Percentiles rank a stretch among this genome's conserved stretches.
These are phyloP conservation scores for Phytophthora chlamydospora DNA, from an alignment of 352 stramenopile genomes.

Conservation along the genomic window DNA sequence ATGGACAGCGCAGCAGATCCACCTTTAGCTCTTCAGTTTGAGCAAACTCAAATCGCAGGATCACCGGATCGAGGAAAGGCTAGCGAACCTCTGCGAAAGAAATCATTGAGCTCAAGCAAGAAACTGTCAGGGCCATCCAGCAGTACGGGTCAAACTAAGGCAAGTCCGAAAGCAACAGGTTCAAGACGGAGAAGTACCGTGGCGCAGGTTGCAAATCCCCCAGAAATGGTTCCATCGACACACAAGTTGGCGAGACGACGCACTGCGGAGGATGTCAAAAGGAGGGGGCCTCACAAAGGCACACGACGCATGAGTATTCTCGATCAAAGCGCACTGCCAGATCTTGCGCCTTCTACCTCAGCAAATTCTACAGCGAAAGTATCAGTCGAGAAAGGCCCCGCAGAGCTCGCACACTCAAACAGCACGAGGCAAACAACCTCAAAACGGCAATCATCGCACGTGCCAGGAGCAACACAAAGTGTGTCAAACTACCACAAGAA, in stretches of 20 bases:
- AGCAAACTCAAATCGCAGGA: neutral
- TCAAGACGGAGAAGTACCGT: slow-evolving; percentile 19
- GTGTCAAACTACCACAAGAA: slow-evolving; percentile 61
- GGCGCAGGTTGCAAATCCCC: slow-evolving; percentile 8
- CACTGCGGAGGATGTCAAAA: slow-evolving; percentile 23
- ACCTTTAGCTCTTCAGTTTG: neutral
- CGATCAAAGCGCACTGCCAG: slow-evolving; percentile 11
- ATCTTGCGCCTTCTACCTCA: neutral
- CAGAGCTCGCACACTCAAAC: neutral
- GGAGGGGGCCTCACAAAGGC: neutral
- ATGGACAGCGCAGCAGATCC: neutral
- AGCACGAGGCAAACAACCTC: slow-evolving; percentile 7
- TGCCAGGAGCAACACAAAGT: slow-evolving; percentile 9
- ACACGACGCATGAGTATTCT: slow-evolving; percentile 18
- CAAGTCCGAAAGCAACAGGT: slow-evolving; percentile 9
- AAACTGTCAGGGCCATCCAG: neutral
- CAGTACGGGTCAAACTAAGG: slow-evolving; percentile 5
- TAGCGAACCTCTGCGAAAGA: slow-evolving; percentile 11
- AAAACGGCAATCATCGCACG: slow-evolving; percentile 17
- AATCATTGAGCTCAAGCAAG: slow-evolving; percentile 18
- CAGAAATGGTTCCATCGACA: neutral
- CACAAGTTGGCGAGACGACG: slow-evolving; percentile 14
- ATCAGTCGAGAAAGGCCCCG: slow-evolving; percentile 3
- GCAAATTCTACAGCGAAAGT: slow-evolving; percentile 4
- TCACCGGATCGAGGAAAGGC: slow-evolving; percentile 4